Conservation (phyloP, 129 eudicot genomes). For the Rutidosis leptorrhynchoides region DNA sequence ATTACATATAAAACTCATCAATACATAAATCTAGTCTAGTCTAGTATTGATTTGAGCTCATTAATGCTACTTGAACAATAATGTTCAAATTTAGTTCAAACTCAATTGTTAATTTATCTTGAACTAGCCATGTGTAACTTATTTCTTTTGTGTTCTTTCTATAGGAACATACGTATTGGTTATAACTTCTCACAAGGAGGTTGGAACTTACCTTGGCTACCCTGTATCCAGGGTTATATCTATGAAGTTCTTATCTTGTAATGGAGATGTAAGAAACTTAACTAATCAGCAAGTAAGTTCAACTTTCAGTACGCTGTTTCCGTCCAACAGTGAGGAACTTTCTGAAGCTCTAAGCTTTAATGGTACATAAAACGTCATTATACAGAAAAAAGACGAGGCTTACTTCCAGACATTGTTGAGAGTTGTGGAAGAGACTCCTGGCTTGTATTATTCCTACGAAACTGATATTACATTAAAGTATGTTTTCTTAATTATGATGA, state of each 20-base stretch:
- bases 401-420: conserved; percentile 82
- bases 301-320: conserved; percentile 13
- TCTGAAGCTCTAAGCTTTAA: conserved; percentile 15
- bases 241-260: conserved; percentile 88
- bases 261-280: conserved; percentile 48
- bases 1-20: not conserved
- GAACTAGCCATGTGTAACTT: not conserved
- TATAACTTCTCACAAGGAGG: conserved; percentile 80
- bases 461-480: conserved; percentile 94
- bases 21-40: not conserved
- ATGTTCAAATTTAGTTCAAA: not conserved
- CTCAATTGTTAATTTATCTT: not conserved
- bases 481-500: conserved; percentile 27
- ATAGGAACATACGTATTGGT: conserved; percentile 72
- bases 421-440: conserved; percentile 90
- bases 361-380: conserved; percentile 15
- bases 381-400: conserved; percentile 87
- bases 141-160: conserved; percentile 26
- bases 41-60: not conserved
- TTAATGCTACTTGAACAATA: conserved; percentile 2
- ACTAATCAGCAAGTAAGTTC: conserved; percentile 66
- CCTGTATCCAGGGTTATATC: conserved; percentile 79
- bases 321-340: conserved; percentile 20
- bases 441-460: conserved; percentile 93
- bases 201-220: conserved; percentile 85